A percentile compares a stretch with the other conserved stretches of the same genome.
phyloP scores from a whole-genome alignment of 257 asterid species.

The Eucommia ulmoides region DNA sequence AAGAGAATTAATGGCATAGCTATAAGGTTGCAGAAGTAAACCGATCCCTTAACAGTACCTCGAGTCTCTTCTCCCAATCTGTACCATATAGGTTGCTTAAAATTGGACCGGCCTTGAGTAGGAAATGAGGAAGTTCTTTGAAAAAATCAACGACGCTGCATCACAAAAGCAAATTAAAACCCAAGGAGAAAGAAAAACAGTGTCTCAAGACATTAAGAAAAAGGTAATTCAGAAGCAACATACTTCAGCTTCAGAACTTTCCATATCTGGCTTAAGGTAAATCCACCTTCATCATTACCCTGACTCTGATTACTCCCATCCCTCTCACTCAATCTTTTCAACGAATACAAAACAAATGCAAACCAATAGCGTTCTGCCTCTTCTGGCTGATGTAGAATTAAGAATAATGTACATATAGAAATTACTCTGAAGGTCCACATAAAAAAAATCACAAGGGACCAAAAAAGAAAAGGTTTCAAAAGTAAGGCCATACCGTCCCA shows the following conservation, averaged over 20 bases:
- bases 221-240: conserved; percentile 2
- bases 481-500: conserved; percentile 43
- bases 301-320: conserved; percentile 17
- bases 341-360: conserved; percentile 59
- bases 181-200: conserved; percentile 1
- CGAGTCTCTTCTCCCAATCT: conserved; percentile 87
- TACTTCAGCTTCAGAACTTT: conserved; percentile 72
- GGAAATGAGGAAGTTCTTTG: conserved; percentile 73
- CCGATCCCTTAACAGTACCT: conserved; percentile 35
- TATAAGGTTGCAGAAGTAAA: conserved; percentile 9
- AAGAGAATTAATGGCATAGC: too few relatives aligned
- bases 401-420: neutral
- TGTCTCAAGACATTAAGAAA: neutral
- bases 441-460: neutral
- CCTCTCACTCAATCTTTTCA: conserved; percentile 37
- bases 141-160: conserved; percentile 69
- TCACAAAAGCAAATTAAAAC: neutral
- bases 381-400: conserved; percentile 36
- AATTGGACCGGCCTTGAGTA: conserved; percentile 67
- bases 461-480: neutral
- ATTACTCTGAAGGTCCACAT: neutral
- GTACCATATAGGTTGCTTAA: conserved; percentile 52
- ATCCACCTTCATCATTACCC: conserved; percentile 33
- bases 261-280: conserved; percentile 56
- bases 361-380: conserved; percentile 91